These are phyloP conservation scores for Pseudotsuga menziesii DNA, from an alignment of 75 land plant species.

Conservation along the genomic window DNA sequence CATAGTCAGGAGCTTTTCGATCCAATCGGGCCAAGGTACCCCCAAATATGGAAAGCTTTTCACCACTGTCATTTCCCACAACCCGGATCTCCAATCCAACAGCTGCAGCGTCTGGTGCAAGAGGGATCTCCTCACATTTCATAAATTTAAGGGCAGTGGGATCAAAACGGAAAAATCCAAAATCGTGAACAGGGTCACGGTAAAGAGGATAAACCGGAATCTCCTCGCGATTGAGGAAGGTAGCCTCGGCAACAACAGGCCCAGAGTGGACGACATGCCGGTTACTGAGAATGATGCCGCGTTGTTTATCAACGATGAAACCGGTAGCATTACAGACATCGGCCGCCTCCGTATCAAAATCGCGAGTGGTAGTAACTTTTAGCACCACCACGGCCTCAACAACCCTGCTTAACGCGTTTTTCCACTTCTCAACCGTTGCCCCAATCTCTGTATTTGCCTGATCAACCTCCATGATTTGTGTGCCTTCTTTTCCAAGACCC, in stretches of 20 bases:
- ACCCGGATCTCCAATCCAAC: slow-evolving; percentile 94
- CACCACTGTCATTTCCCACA: slow-evolving; percentile 97
- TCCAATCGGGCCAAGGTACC: too few relatives aligned
- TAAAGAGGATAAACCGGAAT: slow-evolving; percentile 79
- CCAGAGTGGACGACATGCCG: slow-evolving; percentile 96
- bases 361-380: slow-evolving; percentile 70
- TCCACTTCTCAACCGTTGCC: slow-evolving; percentile 88
- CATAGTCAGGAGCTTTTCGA: too few relatives aligned
- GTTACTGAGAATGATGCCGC: slow-evolving; percentile 82
- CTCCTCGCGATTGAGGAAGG: slow-evolving; percentile 89
- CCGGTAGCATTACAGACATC: slow-evolving; percentile 88
- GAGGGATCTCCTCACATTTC: slow-evolving; percentile 82
- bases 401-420: slow-evolving; percentile 56
- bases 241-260: slow-evolving; percentile 93
- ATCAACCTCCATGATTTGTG: too few relatives aligned
- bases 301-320: slow-evolving; percentile 70
- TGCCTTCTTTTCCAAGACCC: too few relatives aligned
- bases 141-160: slow-evolving; percentile 73
- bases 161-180: slow-evolving; percentile 88
- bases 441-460: slow-evolving; percentile 8
- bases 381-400: slow-evolving; percentile 94
- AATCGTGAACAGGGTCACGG: slow-evolving; percentile 96
- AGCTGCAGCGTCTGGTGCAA: slow-evolving; percentile 87
- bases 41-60: slow-evolving; percentile 65
- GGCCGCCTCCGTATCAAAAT: slow-evolving; percentile 87